Evolutionary conservation across 805 yeast species (phyloP).

Genomic region (Teunomyces barrocoloradensis): DNA sequence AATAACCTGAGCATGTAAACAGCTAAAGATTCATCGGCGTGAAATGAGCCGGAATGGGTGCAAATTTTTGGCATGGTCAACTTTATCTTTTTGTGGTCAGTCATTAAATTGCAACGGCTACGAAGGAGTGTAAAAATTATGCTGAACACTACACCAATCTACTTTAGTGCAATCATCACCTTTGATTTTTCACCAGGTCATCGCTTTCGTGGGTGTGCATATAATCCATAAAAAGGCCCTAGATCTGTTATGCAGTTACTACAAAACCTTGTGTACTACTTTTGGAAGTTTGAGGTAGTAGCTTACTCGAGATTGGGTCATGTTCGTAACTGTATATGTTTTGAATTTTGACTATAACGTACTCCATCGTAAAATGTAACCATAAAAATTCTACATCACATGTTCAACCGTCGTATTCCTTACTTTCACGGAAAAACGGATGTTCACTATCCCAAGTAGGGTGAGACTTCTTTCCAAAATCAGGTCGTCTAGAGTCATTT

Average conservation of each 20-base stretch:
- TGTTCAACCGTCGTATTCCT: neutral
- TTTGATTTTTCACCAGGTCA: conserved; percentile 1
- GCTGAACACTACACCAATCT: neutral
- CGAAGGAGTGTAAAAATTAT: conserved; percentile 4
- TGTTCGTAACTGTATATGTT: neutral
- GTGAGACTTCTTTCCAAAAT: neutral
- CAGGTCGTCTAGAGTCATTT: neutral
- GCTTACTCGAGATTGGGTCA: neutral
- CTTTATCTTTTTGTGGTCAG: conserved; percentile 20
- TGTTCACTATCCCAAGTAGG: neutral
- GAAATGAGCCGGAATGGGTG: conserved; percentile 92
- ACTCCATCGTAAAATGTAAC: neutral
- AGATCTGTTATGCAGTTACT: neutral
- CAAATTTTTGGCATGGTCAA: conserved; percentile 58
- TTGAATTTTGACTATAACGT: neutral
- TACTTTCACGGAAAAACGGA: neutral
- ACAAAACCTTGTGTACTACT: neutral
- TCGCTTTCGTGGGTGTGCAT: neutral
- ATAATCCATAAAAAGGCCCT: neutral
- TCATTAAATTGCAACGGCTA: conserved; percentile 13
- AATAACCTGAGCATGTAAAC: conserved; percentile 77
- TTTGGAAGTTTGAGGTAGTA: too few relatives aligned
- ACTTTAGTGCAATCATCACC: neutral
- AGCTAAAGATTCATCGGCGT: conserved; percentile 95
- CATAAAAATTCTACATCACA: neutral